Evolutionary conservation across 352 stramenopile species (phyloP).

Genomic region (Globisporangium cylindrosporum): DNA sequence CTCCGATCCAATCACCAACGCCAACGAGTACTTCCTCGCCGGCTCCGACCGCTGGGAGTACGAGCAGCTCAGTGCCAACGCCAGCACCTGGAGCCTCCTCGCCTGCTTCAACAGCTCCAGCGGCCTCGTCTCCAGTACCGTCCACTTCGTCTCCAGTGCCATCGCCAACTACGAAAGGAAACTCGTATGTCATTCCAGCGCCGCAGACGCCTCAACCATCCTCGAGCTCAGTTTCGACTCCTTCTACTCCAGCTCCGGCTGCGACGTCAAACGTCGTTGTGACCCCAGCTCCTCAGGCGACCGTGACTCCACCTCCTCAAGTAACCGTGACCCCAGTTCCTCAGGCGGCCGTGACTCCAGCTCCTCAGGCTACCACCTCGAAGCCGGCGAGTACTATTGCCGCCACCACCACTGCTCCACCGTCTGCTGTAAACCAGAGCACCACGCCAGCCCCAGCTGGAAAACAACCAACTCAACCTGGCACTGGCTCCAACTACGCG

Average conservation of each 20-base stretch:
- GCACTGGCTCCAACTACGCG: background rate
- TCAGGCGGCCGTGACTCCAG: background rate
- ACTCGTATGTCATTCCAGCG: background rate
- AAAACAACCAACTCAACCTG: background rate
- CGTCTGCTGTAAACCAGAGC: conserved; percentile 2
- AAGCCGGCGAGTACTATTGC: background rate
- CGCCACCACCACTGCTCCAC: conserved; percentile 6
- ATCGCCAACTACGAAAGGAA: conserved; percentile 5
- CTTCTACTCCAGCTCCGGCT: background rate
- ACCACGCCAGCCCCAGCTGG: conserved; percentile 4
- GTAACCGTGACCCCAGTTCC: background rate
- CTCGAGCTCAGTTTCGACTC: background rate
- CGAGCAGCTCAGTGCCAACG: background rate
- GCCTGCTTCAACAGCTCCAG: conserved; percentile 12
- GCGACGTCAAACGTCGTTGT: background rate
- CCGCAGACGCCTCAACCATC: background rate
- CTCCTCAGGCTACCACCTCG: background rate
- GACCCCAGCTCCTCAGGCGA: conserved; percentile 8
- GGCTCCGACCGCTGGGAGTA: background rate
- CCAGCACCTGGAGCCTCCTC: conserved; percentile 5
- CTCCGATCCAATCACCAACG: background rate
- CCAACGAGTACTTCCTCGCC: background rate
- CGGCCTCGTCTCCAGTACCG: background rate
- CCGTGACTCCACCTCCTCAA: background rate
- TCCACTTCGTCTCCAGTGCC: background rate